Conservation (phyloP, 495 filamentous ascomycete species). For the Neurospora terricola region DNA sequence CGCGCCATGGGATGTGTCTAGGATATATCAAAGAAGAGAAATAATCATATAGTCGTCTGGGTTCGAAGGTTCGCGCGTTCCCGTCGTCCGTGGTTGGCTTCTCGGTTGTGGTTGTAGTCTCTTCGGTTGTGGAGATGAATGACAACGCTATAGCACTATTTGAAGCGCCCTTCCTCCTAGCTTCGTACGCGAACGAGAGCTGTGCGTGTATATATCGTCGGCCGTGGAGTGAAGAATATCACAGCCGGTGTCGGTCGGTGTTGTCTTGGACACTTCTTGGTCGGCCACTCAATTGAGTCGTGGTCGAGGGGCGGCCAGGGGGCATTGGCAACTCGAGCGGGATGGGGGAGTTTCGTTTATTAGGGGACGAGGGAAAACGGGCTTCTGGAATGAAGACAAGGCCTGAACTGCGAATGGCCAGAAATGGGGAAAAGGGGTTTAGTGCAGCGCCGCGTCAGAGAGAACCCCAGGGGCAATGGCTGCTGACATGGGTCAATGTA, state of each 20-base stretch:
- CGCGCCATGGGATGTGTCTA: conserved; percentile 33
- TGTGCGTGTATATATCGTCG: background rate
- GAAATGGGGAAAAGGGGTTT: background rate
- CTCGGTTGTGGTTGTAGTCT: background rate
- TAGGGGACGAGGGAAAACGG: background rate
- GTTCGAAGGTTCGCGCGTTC: background rate
- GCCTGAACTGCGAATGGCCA: background rate
- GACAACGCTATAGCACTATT: background rate
- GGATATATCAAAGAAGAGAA: conserved; percentile 9
- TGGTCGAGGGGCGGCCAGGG: background rate
- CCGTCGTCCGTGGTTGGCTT: background rate
- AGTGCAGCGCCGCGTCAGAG: background rate
- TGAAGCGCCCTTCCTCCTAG: background rate
- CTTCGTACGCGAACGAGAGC: background rate
- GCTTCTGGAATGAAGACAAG: background rate
- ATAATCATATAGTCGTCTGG: background rate
- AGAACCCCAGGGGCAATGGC: background rate
- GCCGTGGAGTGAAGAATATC: background rate
- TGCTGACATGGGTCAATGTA: background rate
- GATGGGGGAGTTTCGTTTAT: background rate
- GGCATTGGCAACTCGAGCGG: background rate
- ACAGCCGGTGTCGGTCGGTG: background rate
- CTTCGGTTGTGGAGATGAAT: background rate
- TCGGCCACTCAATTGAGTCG: background rate
- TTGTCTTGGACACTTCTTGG: background rate